Evolutionary conservation across 177 flowering plant genomes (phyloP), one percentile per base, ranked within the genome.

Genomic region (Telopea speciosissima): DNA sequence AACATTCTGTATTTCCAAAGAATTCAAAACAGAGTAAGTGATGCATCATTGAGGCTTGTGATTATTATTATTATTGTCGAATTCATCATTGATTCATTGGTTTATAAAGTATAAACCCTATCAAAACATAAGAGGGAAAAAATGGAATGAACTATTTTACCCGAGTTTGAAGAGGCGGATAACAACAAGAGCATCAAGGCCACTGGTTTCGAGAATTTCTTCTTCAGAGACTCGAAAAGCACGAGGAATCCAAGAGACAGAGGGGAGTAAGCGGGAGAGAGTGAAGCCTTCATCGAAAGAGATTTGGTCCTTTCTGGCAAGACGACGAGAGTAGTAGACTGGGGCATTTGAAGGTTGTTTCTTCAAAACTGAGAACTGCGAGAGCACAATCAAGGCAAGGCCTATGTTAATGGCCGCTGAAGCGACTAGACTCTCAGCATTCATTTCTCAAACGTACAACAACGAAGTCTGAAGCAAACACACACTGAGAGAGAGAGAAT

Each of bases 121-220:
- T 33, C 40, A 33, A 33, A 33, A 33, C 5, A 6, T 2, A 33
- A 33, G 40, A 33, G 0, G 40, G 40, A 33, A 33, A 33, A 0
- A 5, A 33, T 33, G 40, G 40, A 33, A 33, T 5, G 40, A 6
- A 33, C 40, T 33, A 33, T 8, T 33, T 61, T 10, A 87, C 98
- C 97, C 97, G 61, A 93, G 82, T 73, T 91, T 93, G 83, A 93
- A 88, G 83, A 93, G 93, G 28, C 98, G 76, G 73, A 93, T 78
- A 76, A 90, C 61, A 66, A 91, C 80, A 67, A 93, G 87, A n/a
- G 93, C 90, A 68, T 93, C 98, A 28, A 91, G 94, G 45, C 97
- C 98, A 61, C 77, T 56, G 49, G 69, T 66, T 7, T 81, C 65
- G 52, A 93, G 84, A 40, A 93, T 84, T 64, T 91, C 88, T 4